phyloP scores from a whole-genome alignment of 1,139 yeast species.

The Dujonia santamariae region DNA sequence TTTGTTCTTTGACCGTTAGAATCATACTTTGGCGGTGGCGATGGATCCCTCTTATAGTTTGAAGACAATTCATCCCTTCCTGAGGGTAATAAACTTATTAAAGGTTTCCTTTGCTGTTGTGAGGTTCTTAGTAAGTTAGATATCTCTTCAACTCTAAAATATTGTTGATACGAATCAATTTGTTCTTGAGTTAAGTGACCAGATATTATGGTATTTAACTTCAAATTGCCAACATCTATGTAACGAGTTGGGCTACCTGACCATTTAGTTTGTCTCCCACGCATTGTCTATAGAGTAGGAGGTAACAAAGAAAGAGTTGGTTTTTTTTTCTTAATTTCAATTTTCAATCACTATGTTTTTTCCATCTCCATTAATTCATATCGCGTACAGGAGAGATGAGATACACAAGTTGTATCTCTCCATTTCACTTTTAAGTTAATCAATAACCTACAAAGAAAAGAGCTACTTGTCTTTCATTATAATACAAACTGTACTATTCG shows the following conservation, averaged over 20 bases:
- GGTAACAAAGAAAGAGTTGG: background rate
- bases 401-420: too few relatives aligned
- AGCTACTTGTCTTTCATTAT: too few relatives aligned
- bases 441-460: too few relatives aligned
- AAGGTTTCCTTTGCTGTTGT: slow-evolving; percentile 50
- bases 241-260: slow-evolving; percentile 37
- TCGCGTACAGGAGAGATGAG: too few relatives aligned
- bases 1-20: slow-evolving; percentile 76
- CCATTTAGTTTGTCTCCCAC: slow-evolving; percentile 35
- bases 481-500: background rate
- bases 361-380: too few relatives aligned
- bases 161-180: slow-evolving; percentile 72
- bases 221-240: slow-evolving; percentile 26
- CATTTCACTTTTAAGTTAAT: too few relatives aligned
- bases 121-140: slow-evolving; percentile 41
- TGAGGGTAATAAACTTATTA: slow-evolving; percentile 36
- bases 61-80: slow-evolving; percentile 17
- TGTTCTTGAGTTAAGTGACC: slow-evolving; percentile 80
- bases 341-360: too few relatives aligned
- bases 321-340: background rate
- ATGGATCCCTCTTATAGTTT: slow-evolving; percentile 58
- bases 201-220: slow-evolving; percentile 39
- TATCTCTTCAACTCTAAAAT: slow-evolving; percentile 78
- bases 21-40: slow-evolving; percentile 95
- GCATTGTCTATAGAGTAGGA: slow-evolving; percentile 1